Evolutionary conservation across 1,284 basidiomycete species (phyloP), one percentile per base, ranked within the genome.

Genomic region (Takashimella koratensis): DNA sequence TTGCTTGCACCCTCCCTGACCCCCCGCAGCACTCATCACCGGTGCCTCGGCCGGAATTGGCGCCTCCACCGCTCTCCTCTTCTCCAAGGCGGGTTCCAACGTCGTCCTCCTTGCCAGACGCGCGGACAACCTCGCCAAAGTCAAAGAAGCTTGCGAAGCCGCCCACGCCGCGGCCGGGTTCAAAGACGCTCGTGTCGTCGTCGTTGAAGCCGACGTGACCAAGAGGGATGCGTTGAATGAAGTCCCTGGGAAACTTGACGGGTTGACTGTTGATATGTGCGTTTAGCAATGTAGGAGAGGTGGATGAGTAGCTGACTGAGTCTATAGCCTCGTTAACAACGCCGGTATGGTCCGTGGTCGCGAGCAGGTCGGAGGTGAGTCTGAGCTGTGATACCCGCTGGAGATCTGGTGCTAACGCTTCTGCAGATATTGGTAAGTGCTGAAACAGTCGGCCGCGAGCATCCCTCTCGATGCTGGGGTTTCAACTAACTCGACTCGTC

Each of bases 311-410:
- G 20, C 49, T 41, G 53, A 51, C 41, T 54, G 21, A 46, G 16
- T 50, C 36, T 5, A 3, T 47, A 75, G 73, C 53, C 62, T 76
- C 24, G 73, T 76, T 30, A 76, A 76, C 63, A 76, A 76, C 45
- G 75, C 75, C 47, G 75, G 75, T 19, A 67, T 76, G 51, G 75
- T 76, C 43, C 62, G 60, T 16, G 75, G 75, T 8, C 58, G 65
- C 19, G 75, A 76, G 41, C 70, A 72, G 13, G 65, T 76, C 21
- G 75, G 75, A 43, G 72, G 68, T 68, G 47, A 61, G 70, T 62
- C n/a, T 39, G 47, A 2, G 40, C 21, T n/a, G 21, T n/a, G n/a
- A n/a, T n/a, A n/a, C n/a, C n/a, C n/a, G n/a, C n/a, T n/a, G n/a
- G n/a, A n/a, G n/a, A n/a, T n/a, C n/a, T n/a, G n/a, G n/a, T n/a